Evolutionary conservation across 495 filamentous ascomycete genomes (phyloP), one percentile per base, ranked within the genome.

Genomic region (Glarea lozoyensis): DNA sequence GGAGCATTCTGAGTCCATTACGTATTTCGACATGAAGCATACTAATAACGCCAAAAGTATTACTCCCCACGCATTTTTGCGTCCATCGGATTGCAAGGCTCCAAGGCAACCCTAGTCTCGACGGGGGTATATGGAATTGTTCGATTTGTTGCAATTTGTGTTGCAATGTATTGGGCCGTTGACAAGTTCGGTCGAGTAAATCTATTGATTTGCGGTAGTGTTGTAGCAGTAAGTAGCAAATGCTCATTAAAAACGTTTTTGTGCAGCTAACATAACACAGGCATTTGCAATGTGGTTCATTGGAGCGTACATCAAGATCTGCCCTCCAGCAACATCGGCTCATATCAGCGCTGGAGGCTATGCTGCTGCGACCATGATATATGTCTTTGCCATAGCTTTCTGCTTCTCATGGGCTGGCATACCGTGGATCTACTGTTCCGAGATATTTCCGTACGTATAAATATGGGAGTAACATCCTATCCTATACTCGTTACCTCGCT

Each of bases 81-180:
- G 36, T 65, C 60, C 1, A 49, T 76, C 18, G 72, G 70, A 19
- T 66, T 65, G 19, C 60, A 61, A 37, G 45, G 44, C 27, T 49
- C 49, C 3, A 73, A 71, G 47, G 62, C 69, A 9, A 58, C 55
- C 30, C 55, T 75, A 16, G 60, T 77, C 42, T 70, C 70, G 10
- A 75, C 73, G 0, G 73, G 73, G 42, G 62, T 77, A 20, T 75
- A 73, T 24, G 73, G 73, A 21, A 63, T 66, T 0, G 72, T 73
- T 42, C 75, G 71, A 56, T 48, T 58, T 11, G 29, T 43, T 36
- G 44, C 42, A 12, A 52, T 45, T 2, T 45, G 22, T 17, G 27
- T 56, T 15, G 50, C 48, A 43, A 23, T 52, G 1, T 21, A 52
- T 15, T 32, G 49, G 13, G 49, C 42, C 13, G 50, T 52, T 27